phyloP scores from a whole-genome alignment of 257 asterid species.

The Solanum acaule region DNA sequence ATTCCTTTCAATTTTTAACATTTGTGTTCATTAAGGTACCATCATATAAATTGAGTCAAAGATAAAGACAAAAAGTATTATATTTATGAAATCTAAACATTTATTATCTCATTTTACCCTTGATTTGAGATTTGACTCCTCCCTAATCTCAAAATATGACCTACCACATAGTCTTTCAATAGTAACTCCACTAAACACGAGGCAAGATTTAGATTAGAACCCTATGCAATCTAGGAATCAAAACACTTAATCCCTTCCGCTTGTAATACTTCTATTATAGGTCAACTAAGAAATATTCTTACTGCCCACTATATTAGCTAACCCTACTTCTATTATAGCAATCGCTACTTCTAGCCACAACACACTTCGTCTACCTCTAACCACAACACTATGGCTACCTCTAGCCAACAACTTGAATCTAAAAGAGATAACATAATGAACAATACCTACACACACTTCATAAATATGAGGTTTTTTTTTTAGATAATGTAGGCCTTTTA shows the following conservation, averaged over 20 bases:
- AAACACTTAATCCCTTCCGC: not conserved
- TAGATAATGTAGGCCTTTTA: too few species aligned
- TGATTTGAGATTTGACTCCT: not conserved
- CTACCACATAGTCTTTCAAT: not conserved
- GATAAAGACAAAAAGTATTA: not conserved
- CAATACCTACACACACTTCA: too few species aligned
- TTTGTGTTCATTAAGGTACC: not conserved
- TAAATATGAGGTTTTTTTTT: too few species aligned
- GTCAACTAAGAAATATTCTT: not conserved
- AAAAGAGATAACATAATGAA: too few species aligned
- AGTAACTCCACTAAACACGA: not conserved
- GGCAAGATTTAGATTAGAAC: not conserved
- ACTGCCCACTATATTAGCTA: not conserved
- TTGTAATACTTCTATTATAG: not conserved
- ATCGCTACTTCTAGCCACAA: not conserved
- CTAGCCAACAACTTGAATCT: not conserved
- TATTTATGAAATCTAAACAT: not conserved
- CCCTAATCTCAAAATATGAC: not conserved
- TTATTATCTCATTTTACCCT: not conserved
- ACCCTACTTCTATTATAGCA: not conserved
- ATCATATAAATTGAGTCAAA: not conserved
- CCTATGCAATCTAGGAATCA: not conserved
- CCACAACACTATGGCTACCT: too few species aligned
- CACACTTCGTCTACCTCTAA: too few species aligned
- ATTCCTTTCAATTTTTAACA: not conserved